Evolutionary conservation across 371 early-diverging fungal genomes (phyloP).

Genomic region (Mortierella sp.): DNA sequence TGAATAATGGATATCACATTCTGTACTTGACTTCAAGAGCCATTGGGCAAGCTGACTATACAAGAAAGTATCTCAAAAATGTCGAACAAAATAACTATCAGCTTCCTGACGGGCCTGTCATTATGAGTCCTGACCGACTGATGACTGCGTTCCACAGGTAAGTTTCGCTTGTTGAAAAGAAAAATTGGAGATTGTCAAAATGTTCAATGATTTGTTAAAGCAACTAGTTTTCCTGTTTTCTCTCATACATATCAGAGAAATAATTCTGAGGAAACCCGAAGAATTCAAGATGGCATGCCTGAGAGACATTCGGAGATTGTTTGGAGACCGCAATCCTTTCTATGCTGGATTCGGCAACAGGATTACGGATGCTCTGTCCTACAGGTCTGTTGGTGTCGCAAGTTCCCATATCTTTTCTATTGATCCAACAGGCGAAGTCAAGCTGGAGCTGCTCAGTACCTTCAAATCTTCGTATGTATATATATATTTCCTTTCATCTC

Average conservation of each 20-base stretch:
- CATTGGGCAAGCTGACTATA: constrained; percentile 94
- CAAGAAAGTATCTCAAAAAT: constrained; percentile 91
- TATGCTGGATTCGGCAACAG: constrained; percentile 84
- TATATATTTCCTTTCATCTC: neutral
- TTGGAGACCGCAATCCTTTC: constrained; percentile 88
- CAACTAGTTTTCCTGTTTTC: neutral
- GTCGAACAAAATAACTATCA: constrained; percentile 91
- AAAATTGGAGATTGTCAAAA: no score
- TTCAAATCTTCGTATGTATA: constrained; percentile 81
- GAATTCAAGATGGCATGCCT: constrained; percentile 98
- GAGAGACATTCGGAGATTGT: constrained; percentile 90
- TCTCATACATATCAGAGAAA: constrained; percentile 69
- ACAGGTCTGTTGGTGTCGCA: constrained; percentile 95
- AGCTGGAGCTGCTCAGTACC: constrained; percentile 86
- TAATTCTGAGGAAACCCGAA: constrained; percentile 96
- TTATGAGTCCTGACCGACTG: constrained; percentile 97
- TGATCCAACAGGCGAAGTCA: constrained; percentile 93
- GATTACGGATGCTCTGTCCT: constrained; percentile 88
- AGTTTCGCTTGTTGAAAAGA: no score
- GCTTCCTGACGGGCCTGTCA: constrained; percentile 97
- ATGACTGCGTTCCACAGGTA: constrained; percentile 90
- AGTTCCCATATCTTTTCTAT: constrained; percentile 97
- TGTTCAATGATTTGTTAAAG: neutral
- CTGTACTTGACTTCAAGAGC: constrained; percentile 98
- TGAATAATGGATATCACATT: constrained; percentile 96